Base-by-base conservation (phyloP, 1,284 basidiomycete genomes). In the Pholiota adiposa region DNA sequence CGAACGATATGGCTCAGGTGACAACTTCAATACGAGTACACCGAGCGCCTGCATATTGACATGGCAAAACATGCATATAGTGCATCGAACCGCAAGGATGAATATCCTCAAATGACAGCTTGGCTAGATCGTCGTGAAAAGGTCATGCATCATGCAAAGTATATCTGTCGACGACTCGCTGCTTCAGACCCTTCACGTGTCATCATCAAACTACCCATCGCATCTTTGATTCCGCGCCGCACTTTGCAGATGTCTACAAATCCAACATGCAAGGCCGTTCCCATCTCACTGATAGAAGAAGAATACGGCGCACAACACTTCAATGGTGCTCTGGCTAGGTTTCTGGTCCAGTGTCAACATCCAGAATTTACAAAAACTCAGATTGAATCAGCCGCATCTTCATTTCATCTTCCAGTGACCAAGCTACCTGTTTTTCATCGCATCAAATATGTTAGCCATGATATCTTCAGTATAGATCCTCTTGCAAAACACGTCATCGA, bases 111-210 rank as follows among this genome's bases (percentile, higher is more conserved):
- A 38, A 72, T 71, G 69, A 56, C 65, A 2, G 40, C 61, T 8
- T 72, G 69, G 68, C 64, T 71, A 5, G 63, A 63, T 38, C 60
- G 65, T 2, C 68, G 68, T 29, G 70, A 72, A 41, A n/a, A n/a
- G n/a, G n/a, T n/a, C n/a, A n/a, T n/a, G n/a, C n/a, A n/a, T n/a
- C n/a, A n/a, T n/a, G n/a, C n/a, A n/a, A n/a, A n/a, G n/a, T n/a
- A n/a, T n/a, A n/a, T n/a, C n/a, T n/a, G n/a, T n/a, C n/a, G n/a
- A n/a, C n/a, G n/a, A n/a, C n/a, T n/a, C n/a, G n/a, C n/a, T n/a
- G n/a, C n/a, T n/a, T n/a, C n/a, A n/a, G n/a, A n/a, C n/a, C n/a
- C n/a, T n/a, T n/a, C n/a, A n/a, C n/a, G n/a, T n/a, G n/a, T n/a
- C n/a, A n/a, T n/a, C n/a, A n/a, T n/a, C n/a, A n/a, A n/a, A n/a